A percentile compares a stretch with the other conserved stretches of the same genome.
Evolutionary conservation across 2,329 filamentous ascomycete genomes (phyloP).

Genomic region (Kalaharituber pfeilii): DNA sequence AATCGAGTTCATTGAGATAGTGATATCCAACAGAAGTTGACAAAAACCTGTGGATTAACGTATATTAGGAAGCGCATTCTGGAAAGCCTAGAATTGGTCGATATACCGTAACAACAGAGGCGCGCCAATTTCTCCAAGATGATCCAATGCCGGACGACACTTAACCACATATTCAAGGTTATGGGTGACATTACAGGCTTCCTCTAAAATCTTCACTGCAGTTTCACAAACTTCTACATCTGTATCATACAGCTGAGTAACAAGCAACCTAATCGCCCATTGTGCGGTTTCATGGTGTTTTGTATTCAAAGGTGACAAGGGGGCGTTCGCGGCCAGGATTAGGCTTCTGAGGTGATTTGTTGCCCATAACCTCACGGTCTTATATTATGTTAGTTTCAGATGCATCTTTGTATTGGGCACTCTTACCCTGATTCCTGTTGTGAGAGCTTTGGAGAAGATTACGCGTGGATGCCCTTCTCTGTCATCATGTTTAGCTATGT

Average conservation of each 20-base stretch:
- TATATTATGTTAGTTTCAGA: conserved; percentile 3
- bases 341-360: conserved; percentile 22
- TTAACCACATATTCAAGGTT: conserved; percentile 93
- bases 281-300: conserved; percentile 45
- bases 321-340: conserved; percentile 7
- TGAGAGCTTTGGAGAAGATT: conserved; percentile 82
- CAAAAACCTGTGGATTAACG: conserved; percentile 41
- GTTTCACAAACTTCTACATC: conserved; percentile 93
- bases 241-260: conserved; percentile 95
- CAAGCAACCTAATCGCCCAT: conserved; percentile 91
- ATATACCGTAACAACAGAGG: conserved; percentile 57
- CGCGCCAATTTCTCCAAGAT: conserved; percentile 89
- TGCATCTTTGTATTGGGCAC: neutral
- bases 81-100: neutral
- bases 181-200: conserved; percentile 82
- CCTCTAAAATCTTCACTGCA: conserved; percentile 91
- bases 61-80: neutral
- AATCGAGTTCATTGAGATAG: conserved; percentile 89
- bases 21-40: conserved; percentile 96
- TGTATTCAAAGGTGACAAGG: conserved; percentile 26
- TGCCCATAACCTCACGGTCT: conserved; percentile 21
- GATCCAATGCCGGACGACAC: conserved; percentile 82
- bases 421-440: conserved; percentile 58
- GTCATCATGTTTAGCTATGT: conserved; percentile 16
- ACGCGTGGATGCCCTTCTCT: conserved; percentile 64